Conservation (phyloP, 257 asterid species). For the Scutellaria galericulata region DNA sequence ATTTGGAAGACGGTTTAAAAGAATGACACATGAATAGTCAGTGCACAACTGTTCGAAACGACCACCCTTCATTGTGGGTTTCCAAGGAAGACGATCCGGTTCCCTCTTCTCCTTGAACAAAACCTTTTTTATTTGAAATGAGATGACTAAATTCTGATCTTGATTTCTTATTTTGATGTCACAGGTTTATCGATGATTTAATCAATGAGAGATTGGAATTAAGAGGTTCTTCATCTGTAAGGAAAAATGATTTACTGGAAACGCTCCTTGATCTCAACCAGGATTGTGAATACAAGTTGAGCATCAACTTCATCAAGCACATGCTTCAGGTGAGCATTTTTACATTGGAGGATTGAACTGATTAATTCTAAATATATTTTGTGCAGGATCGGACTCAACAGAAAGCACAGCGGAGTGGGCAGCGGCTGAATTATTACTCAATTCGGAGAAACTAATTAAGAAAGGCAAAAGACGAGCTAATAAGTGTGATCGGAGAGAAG, state of each 20-base stretch:
- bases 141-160: slow-evolving; percentile 15
- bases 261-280: slow-evolving; percentile 24
- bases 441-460: neutral
- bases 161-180: slow-evolving; percentile 23
- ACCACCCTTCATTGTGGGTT: slow-evolving; percentile 74
- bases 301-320: slow-evolving; percentile 23
- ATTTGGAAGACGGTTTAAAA: slow-evolving; percentile 72
- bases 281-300: slow-evolving; percentile 10
- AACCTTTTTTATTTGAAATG: neutral
- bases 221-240: neutral
- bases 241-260: slow-evolving; percentile 32
- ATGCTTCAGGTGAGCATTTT: slow-evolving; percentile 19
- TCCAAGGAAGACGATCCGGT: slow-evolving; percentile 85
- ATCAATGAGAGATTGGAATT: slow-evolving; percentile 20
- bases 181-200: slow-evolving; percentile 55
- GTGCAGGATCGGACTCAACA: slow-evolving; percentile 33
- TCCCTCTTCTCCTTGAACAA: slow-evolving; percentile 16
- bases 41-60: slow-evolving; percentile 53
- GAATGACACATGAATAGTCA: slow-evolving; percentile 72
- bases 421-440: neutral
- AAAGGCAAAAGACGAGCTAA: slow-evolving; percentile 33
- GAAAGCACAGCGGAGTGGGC: slow-evolving; percentile 37
- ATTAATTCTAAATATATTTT: neutral
- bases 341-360: neutral
- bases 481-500: slow-evolving; percentile 11